phyloP scores from a whole-genome alignment of 2,329 filamentous ascomycete species.

The Ascochyta koolunga region DNA sequence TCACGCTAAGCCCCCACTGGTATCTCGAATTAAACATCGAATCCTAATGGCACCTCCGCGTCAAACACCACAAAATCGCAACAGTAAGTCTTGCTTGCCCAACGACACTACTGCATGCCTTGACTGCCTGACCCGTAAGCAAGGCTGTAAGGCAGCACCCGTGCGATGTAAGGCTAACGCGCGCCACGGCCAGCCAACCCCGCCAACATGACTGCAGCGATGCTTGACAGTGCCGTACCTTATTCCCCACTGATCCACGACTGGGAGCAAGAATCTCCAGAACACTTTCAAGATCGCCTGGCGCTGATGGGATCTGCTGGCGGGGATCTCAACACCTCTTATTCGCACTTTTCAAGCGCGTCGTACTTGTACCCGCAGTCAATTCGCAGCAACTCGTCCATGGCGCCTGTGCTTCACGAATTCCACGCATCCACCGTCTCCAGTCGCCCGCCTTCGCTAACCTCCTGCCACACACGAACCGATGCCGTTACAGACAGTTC shows the following conservation, averaged over 20 bases:
- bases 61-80: not conserved
- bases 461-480: conserved; percentile 27
- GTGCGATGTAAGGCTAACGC: conserved; percentile 8
- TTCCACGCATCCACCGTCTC: conserved; percentile 22
- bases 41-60: not conserved
- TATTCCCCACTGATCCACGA: not conserved
- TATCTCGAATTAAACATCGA: not conserved
- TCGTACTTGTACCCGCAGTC: not conserved
- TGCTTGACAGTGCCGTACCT: not conserved
- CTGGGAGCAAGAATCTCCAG: not conserved
- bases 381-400: not conserved
- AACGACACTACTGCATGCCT: not conserved
- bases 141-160: conserved; percentile 5
- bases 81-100: conserved; percentile 1
- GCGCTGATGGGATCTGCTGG: not conserved
- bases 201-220: not conserved
- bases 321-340: not conserved
- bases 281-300: not conserved
- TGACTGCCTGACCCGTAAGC: not conserved
- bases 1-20: conserved; percentile 6
- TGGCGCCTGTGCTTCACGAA: conserved; percentile 23
- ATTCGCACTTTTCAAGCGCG: not conserved
- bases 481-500: conserved; percentile 36
- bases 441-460: conserved; percentile 31
- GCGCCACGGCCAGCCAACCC: conserved; percentile 3